These are phyloP conservation scores for Malassezia japonica DNA, from an alignment of 1,284 basidiomycete genomes.

Conservation along the genomic window DNA sequence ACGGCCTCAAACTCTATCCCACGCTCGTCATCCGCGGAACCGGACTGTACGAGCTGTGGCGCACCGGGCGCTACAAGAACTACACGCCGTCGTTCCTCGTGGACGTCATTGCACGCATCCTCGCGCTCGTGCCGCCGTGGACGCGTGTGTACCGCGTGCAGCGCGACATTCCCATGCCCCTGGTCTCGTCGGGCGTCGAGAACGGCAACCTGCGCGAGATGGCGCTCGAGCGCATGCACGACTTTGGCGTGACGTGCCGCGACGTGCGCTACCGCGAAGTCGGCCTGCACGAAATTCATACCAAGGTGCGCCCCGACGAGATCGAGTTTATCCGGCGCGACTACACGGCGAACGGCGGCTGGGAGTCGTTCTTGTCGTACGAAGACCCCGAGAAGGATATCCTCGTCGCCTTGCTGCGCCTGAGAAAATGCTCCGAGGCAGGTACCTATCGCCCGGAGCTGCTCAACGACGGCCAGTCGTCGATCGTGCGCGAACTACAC, in stretches of 20 bases:
- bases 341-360: constrained; percentile 86
- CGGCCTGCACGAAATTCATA: constrained; percentile 95
- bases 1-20: constrained; percentile 96
- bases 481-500: constrained; percentile 90
- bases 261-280: constrained; percentile 98
- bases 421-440: constrained; percentile 89
- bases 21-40: constrained; percentile 96
- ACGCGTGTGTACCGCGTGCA: constrained; percentile 89
- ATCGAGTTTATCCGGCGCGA: constrained; percentile 94
- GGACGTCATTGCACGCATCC: constrained; percentile 88
- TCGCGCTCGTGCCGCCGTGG: constrained; percentile 97
- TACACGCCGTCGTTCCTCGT: constrained; percentile 97
- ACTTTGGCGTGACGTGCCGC: constrained; percentile 93
- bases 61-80: constrained; percentile 94
- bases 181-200: constrained; percentile 80
- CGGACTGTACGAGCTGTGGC: constrained; percentile 90
- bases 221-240: constrained; percentile 93
- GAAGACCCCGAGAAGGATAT: constrained; percentile 97
- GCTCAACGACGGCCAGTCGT: constrained; percentile 65
- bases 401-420: constrained; percentile 79
- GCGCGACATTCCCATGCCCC: constrained; percentile 44
- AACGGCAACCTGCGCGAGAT: constrained; percentile 96
- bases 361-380: constrained; percentile 98
- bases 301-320: constrained; percentile 89
- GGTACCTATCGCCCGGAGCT: constrained; percentile 94